These are phyloP conservation scores for Debaryomyces sp. DNA, from an alignment of 1,139 yeast genomes.

Conservation along the genomic window DNA sequence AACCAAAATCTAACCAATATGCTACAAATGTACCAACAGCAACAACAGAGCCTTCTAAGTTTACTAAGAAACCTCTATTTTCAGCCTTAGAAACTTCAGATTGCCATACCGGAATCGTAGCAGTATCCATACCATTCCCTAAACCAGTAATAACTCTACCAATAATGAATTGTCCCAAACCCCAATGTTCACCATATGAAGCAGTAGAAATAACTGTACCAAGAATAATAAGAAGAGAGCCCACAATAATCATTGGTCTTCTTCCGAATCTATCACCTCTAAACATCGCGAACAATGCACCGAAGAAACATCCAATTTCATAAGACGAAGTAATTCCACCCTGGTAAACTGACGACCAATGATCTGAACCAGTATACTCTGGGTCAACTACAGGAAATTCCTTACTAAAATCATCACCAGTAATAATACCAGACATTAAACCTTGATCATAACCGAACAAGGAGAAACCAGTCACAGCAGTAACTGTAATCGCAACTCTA, in stretches of 20 bases:
- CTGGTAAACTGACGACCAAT: slow-evolving; percentile 43
- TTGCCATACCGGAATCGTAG: slow-evolving; percentile 82
- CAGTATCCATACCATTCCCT: slow-evolving; percentile 79
- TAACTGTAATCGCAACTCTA: slow-evolving; percentile 50
- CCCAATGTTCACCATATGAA: slow-evolving; percentile 52
- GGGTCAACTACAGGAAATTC: slow-evolving; percentile 68
- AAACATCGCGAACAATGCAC: slow-evolving; percentile 66
- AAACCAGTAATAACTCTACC: slow-evolving; percentile 80
- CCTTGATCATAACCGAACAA: slow-evolving; percentile 83
- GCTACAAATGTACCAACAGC: slow-evolving; percentile 74
- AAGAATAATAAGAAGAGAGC: slow-evolving; percentile 58
- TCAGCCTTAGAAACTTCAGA: slow-evolving; percentile 76
- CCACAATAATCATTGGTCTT: slow-evolving; percentile 61
- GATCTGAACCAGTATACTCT: slow-evolving; percentile 17
- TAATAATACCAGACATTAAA: slow-evolving; percentile 70
- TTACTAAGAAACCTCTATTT: slow-evolving; percentile 71
- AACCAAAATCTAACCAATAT: slow-evolving; percentile 79
- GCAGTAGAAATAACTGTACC: slow-evolving; percentile 69
- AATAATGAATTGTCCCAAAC: slow-evolving; percentile 66
- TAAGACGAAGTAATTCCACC: slow-evolving; percentile 75
- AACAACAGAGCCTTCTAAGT: slow-evolving; percentile 69
- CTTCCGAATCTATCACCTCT: slow-evolving; percentile 70
- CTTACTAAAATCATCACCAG: slow-evolving; percentile 58
- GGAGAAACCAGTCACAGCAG: slow-evolving; percentile 69
- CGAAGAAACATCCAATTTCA: slow-evolving; percentile 77